Evolutionary conservation across 352 stramenopile genomes (phyloP), one percentile per base, ranked within the genome.

Genomic region (Elongisporangium prolatum): DNA sequence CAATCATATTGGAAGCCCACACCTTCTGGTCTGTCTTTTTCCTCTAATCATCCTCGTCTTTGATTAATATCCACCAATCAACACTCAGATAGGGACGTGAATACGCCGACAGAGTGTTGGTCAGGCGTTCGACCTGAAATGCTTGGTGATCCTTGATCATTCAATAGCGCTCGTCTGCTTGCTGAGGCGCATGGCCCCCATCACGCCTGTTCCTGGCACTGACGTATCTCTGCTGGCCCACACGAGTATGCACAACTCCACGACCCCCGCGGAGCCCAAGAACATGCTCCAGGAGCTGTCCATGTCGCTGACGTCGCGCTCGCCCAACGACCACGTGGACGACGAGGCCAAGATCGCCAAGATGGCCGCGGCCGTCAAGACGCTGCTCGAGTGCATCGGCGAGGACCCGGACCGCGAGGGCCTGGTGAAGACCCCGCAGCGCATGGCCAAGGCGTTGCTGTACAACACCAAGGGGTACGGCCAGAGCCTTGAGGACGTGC

Each of bases 401-500:
- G 97, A 99, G 75, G 93, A 99, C 67, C 84, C 94, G 13, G 59
- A 80, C 47, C 88, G 97, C 22, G 97, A 99, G 61, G 97, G 97
- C 16, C 77, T 99, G 3, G 52, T 95, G 20, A 98, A 98, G 76
- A 99, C 97, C 38, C 96, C 97, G n/a, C 83, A 97, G 70, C 89
- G 97, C 57, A 98, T 98, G 92, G 96, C 96, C 44, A 98, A 99
- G 71, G 96, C 96, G 0, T 56, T 99, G 54, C 71, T 98, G 13
- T 99, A 97, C 78, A 98, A 98, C 78, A 98, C 92, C 13, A 93
- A 97, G 56, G 96, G 97, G 14, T 99, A 99, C 65, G 66, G 77
- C 18, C 88, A 98, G 64, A 95, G 75, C 61, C 70, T 98, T 14
- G 57, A 76, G 18, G 80, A 93, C 47, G 89, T 98, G 40, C 73